Base-by-base conservation (phyloP, 2,329 filamentous ascomycete species). In the Fusarium ambrosium region DNA sequence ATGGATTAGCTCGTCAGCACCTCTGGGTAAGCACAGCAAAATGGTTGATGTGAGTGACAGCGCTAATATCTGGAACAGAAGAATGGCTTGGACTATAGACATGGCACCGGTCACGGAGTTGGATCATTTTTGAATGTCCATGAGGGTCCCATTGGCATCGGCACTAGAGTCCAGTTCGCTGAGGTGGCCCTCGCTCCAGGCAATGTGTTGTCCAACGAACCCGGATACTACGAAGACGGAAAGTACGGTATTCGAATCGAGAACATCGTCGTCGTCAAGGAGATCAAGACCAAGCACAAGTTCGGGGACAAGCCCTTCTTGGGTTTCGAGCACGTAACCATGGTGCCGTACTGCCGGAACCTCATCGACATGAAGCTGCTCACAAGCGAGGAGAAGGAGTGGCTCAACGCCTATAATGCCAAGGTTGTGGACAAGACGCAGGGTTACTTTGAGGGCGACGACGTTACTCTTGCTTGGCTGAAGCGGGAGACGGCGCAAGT, bases 81-180 rank as follows among this genome's bases (percentile, higher is more conserved):
- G 74, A 72, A 96, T 79, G 97, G 97, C 0, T 87, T 99, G 14
- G 97, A 99, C 81, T 99, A 98, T 84, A 91, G 97, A 41, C 97
- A 99, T 81, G 97, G 97, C 66, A 99, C 97, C 6, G 97, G 97
- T 11, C 97, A 99, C 81, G 97, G 97, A 51, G 94, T 99, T 39
- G 97, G 97, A 32, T 98, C 95, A 2, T 99, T 93, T 84, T 86
- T 99, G 79, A 99, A 99, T 77, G 97, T 99, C 0, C 97, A 99
- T 81, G 97, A 99, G 85, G 97, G 97, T 0, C 97, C 97, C 2
- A 97, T 99, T 71, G 97, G 97, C 22, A 97, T 99, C 70, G 97
- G 97, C 32, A 98, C 95, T 11, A 90, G 97, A 53, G 91, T 97
- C 43, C 94, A 97, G 78, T 98, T 96, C 81, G 93, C 94, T 0